These are phyloP conservation scores for Acanthamoeba culbertsoni DNA, from an alignment of 208 protist species.

Conservation along the genomic window DNA sequence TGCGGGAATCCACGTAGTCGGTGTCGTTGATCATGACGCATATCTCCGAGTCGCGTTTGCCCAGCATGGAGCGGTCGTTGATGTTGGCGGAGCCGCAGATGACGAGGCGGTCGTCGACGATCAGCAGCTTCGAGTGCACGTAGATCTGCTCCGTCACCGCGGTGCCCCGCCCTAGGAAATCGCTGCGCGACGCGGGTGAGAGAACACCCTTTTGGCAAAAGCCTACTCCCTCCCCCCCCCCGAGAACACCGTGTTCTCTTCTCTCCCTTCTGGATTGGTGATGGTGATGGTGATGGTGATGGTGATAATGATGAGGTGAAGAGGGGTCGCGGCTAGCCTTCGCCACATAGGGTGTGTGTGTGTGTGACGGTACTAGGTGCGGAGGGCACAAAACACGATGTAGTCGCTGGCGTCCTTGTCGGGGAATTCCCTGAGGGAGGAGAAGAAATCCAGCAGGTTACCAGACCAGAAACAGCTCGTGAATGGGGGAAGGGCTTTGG, in stretches of 20 bases:
- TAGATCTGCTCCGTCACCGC: constrained; percentile 73
- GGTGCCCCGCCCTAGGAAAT: constrained; percentile 5
- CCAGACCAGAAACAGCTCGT: not conserved
- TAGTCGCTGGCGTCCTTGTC: constrained; percentile 15
- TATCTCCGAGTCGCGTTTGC: constrained; percentile 68
- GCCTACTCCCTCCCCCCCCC: no score
- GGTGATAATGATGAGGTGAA: not conserved
- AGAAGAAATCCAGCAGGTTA: no score
- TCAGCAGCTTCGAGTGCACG: constrained; percentile 76
- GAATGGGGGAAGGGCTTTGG: not conserved
- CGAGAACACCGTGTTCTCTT: no score
- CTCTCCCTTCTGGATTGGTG: no score
- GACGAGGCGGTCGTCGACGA: constrained; percentile 67
- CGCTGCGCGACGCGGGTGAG: not conserved
- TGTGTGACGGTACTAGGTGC: not conserved
- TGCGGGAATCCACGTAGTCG: constrained; percentile 24
- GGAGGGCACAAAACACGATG: constrained; percentile 23
- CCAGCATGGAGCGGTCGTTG: constrained; percentile 71
- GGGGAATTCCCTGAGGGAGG: not conserved
- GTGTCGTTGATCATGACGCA: constrained; percentile 64
- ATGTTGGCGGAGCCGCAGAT: constrained; percentile 78
- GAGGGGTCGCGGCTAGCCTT: not conserved
- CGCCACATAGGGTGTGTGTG: not conserved
- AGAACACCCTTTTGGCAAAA: not conserved
- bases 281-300: not conserved